These are phyloP conservation scores for Parascedosporium putredinis DNA, from an alignment of 2,329 filamentous ascomycete species.

Conservation along the genomic window DNA sequence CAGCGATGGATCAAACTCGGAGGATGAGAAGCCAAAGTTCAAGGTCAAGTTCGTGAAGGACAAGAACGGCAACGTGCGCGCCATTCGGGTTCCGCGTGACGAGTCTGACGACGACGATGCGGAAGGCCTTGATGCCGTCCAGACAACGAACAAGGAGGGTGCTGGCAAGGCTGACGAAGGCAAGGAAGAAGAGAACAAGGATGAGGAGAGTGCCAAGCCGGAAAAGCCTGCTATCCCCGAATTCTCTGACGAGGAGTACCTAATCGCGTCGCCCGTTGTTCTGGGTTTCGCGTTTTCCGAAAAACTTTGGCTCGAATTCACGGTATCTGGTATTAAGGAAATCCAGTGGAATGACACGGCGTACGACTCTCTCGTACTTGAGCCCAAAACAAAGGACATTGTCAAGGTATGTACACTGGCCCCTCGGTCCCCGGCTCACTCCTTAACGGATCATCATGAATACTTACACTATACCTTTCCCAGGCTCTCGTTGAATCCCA, in stretches of 20 bases:
- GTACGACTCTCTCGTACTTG: conserved; percentile 70
- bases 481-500: conserved; percentile 71
- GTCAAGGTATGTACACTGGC: conserved; percentile 32
- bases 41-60: conserved; percentile 43
- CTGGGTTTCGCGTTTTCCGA: conserved; percentile 80
- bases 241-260: conserved; percentile 73
- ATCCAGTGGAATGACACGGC: conserved; percentile 79
- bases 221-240: conserved; percentile 27
- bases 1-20: background rate
- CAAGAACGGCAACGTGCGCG: conserved; percentile 25
- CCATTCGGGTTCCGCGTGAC: conserved; percentile 20
- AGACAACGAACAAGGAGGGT: background rate
- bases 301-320: conserved; percentile 85
- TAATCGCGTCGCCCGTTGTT: conserved; percentile 75
- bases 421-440: no score
- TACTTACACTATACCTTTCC: background rate
- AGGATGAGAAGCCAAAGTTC: conserved; percentile 29
- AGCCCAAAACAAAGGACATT: conserved; percentile 49
- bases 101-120: conserved; percentile 21
- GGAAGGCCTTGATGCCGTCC: conserved; percentile 47
- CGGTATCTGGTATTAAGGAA: conserved; percentile 65
- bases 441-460: no score
- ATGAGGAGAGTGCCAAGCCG: no score
- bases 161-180: background rate
- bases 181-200: conserved; percentile 1